phyloP scores from a whole-genome alignment of 352 stramenopile genomes.

The Pythium dissotocum region DNA sequence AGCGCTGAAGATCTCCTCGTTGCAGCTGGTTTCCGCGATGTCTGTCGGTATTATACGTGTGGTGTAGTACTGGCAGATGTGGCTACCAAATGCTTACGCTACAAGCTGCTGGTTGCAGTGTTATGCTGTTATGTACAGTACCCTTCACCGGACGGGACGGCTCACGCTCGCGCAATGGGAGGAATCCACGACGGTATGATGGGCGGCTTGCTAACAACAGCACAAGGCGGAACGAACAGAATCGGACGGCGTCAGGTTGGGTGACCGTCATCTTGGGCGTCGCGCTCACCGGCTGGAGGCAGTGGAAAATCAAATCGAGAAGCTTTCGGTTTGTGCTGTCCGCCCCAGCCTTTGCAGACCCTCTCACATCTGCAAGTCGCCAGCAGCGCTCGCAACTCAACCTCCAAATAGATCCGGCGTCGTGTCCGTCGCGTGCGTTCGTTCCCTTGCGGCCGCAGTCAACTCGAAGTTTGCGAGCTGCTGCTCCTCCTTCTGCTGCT shows the following conservation, averaged over 20 bases:
- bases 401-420: conserved; percentile 24
- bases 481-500: conserved; percentile 2
- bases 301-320: not conserved
- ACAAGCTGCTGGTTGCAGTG: conserved; percentile 13
- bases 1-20: not conserved
- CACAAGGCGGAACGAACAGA: not conserved
- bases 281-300: conserved; percentile 2
- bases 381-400: not conserved
- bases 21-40: conserved; percentile 22
- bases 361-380: conserved; percentile 3
- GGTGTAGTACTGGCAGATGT: conserved; percentile 8
- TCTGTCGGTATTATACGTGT: conserved; percentile 12
- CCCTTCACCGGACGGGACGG: too few relatives aligned
- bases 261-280: conserved; percentile 1
- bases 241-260: not conserved
- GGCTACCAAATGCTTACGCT: conserved; percentile 16
- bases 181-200: not conserved
- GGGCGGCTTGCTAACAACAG: conserved; percentile 7
- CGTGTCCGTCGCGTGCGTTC: conserved; percentile 17
- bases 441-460: conserved; percentile 14
- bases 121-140: not conserved
- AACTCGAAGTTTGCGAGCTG: conserved; percentile 15
- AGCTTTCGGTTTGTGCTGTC: not conserved
- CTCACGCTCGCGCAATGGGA: not conserved
- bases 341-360: conserved; percentile 19